Evolutionary conservation across 495 filamentous ascomycete genomes (phyloP), one percentile per base, ranked within the genome.

Genomic region (Coniosporium apollinis): DNA sequence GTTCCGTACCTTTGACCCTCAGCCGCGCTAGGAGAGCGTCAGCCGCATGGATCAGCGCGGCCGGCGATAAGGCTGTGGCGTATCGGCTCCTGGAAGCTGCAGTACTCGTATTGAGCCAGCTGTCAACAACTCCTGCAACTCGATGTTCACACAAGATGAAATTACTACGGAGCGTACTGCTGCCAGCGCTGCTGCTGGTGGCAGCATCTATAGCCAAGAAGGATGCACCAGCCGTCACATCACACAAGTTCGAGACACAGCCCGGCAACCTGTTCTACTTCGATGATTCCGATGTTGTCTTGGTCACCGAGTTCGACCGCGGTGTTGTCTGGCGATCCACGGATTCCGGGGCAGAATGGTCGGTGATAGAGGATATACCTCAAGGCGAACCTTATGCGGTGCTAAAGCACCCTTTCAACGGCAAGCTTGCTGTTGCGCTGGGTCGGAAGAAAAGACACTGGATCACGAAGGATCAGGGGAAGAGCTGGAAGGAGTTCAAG

Each of bases 211-310:
- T 39, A 34, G 32, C 38, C 10, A 67, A 69, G 46, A 65, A 69
- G 41, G 56, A 62, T 34, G 54, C 56, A 19, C 73, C 72, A 7
- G 55, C 61, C 30, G 57, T 77, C 37, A 52, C 54, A 9, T 38
- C 57, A 30, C 76, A 55, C 19, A 51, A 64, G 17, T 76, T 94
- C 56, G 62, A 79, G 28, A 55, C 67, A 39, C 42, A 58, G 40
- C 82, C 80, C 1, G 36, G 34, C 30, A 66, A 70, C 48, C 61
- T 93, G 32, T 73, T 78, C 59, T 97, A 91, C 57, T 94, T 97
- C 48, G 70, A 83, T 38, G 79, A 81, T 48, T 82, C 81, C 19
- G 77, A 92, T 50, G 73, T 79, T 30, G 57, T 85, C 34, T 56
- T 89, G 18, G 67, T 79, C 41, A 69, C 66, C 41, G 77, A 80